Conservation (phyloP, 768 basidiomycete genomes). For the Tulasnella sp. region DNA sequence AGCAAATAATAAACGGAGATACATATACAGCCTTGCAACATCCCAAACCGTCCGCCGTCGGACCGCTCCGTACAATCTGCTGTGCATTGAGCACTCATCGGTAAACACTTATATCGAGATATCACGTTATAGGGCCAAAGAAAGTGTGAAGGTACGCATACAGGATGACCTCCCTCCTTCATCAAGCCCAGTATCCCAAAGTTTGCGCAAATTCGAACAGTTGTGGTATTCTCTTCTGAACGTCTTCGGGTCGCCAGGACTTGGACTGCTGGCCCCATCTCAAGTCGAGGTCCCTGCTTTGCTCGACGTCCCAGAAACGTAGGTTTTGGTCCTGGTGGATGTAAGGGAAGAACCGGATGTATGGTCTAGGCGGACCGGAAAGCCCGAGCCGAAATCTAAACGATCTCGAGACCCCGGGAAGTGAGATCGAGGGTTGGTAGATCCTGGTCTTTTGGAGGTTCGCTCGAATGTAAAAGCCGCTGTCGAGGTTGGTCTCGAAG, state of each 20-base stretch:
- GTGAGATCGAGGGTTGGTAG: background rate
- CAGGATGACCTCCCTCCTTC: background rate
- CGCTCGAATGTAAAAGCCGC: background rate
- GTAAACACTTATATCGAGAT: background rate
- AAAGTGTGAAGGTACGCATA: background rate
- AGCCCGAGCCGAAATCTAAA: background rate
- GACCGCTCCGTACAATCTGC: background rate
- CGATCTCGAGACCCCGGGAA: background rate
- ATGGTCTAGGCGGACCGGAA: background rate
- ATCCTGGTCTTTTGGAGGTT: background rate
- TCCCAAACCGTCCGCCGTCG: background rate
- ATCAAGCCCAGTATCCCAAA: background rate
- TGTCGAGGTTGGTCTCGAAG: background rate
- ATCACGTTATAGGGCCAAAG: background rate
- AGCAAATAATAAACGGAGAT: background rate
- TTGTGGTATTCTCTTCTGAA: background rate
- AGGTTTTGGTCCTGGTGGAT: background rate
- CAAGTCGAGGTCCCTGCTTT: background rate
- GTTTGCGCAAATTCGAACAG: constrained; percentile 1
- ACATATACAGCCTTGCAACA: background rate
- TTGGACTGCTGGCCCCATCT: background rate
- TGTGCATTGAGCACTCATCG: background rate
- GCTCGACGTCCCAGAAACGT: background rate
- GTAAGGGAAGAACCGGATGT: constrained; percentile 6
- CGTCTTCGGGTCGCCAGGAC: background rate